phyloP scores from a whole-genome alignment of 257 asterid genomes.

The Prunella vulgaris region DNA sequence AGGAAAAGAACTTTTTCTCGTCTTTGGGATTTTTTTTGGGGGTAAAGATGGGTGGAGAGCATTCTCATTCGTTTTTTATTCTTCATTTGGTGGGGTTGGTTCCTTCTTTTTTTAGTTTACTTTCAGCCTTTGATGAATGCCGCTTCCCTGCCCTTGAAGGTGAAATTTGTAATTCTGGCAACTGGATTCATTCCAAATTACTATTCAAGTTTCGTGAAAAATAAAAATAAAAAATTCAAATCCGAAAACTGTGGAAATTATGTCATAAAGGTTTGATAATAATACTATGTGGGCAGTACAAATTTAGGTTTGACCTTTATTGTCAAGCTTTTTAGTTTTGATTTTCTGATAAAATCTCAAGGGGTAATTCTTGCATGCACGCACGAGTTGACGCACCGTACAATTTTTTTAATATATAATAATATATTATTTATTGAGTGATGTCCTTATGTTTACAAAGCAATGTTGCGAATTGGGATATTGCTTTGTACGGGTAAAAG shows the following conservation, averaged over 20 bases:
- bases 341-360: no score
- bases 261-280: neutral
- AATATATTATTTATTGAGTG: no score
- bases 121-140: slow-evolving; percentile 28
- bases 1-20: slow-evolving; percentile 28
- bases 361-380: no score
- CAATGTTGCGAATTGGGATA: no score
- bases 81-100: slow-evolving; percentile 38
- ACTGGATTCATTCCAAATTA: slow-evolving; percentile 39
- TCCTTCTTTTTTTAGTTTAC: slow-evolving; percentile 16
- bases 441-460: no score
- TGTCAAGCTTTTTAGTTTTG: no score
- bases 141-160: slow-evolving; percentile 32
- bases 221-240: neutral
- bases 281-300: neutral
- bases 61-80: slow-evolving; percentile 47
- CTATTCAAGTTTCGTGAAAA: neutral
- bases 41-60: slow-evolving; percentile 35
- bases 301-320: neutral
- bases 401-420: no score
- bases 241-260: slow-evolving; percentile 16
- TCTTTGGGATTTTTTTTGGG: slow-evolving; percentile 6
- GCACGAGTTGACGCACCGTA: no score
- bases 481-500: no score
- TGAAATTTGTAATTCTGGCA: slow-evolving; percentile 46